Evolutionary conservation across 192 early-diverging fungal species (phyloP).

Genomic region (Funneliformis mosseae): DNA sequence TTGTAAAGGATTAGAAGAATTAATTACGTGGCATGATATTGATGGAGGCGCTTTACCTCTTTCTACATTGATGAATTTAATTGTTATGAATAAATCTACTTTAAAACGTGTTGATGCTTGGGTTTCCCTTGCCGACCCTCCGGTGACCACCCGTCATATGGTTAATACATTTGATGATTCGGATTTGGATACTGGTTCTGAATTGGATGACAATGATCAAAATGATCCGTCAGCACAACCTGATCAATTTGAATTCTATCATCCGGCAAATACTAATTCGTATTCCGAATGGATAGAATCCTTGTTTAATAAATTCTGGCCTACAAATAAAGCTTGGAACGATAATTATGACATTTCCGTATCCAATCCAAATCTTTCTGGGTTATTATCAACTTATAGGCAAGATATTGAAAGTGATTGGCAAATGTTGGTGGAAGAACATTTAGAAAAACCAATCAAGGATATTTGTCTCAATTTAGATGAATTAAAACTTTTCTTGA

Average conservation of each 20-base stretch:
- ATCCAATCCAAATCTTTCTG: background rate
- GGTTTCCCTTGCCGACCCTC: slow-evolving; percentile 17
- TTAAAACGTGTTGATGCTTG: slow-evolving; percentile 5
- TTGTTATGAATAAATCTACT: slow-evolving; percentile 7
- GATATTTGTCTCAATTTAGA: slow-evolving; percentile 12
- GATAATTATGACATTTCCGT: slow-evolving; percentile 23
- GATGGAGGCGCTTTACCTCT: slow-evolving; percentile 16
- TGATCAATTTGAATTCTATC: slow-evolving; percentile 16
- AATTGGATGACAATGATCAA: background rate
- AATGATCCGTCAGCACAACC: background rate
- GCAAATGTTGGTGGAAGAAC: slow-evolving; percentile 19
- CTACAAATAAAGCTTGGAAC: slow-evolving; percentile 16
- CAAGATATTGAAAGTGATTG: slow-evolving; percentile 15
- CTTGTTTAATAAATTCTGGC: slow-evolving; percentile 3
- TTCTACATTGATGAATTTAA: slow-evolving; percentile 23
- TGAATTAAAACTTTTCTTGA: slow-evolving; percentile 18
- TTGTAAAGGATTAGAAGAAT: slow-evolving; percentile 7
- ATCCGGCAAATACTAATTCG: slow-evolving; percentile 8
- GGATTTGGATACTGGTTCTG: background rate
- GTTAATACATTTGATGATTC: background rate
- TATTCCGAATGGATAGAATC: slow-evolving; percentile 24
- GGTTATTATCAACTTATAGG: background rate
- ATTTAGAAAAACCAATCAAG: background rate
- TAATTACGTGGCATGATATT: slow-evolving; percentile 1
- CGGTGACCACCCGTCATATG: background rate